A percentile compares a stretch with the other conserved stretches of the same genome.
phyloP scores from a whole-genome alignment of 129 eudicot species.

The Arctium lappa region DNA sequence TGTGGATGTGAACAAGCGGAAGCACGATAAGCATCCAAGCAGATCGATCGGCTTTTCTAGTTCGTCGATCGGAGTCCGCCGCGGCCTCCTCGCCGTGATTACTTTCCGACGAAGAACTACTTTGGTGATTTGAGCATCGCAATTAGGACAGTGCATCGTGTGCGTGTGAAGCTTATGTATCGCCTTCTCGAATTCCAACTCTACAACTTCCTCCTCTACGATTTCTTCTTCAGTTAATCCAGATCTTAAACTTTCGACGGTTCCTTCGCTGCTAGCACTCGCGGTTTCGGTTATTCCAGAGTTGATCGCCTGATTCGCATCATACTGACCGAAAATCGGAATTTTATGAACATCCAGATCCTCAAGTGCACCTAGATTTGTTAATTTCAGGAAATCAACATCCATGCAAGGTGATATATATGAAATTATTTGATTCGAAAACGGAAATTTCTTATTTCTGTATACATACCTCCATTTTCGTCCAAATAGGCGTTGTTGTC shows the following conservation, averaged over 20 bases:
- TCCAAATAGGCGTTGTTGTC: constrained; percentile 32
- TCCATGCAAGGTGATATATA: constrained; percentile 32
- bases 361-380: constrained; percentile 23
- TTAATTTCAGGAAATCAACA: background rate
- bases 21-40: constrained; percentile 64
- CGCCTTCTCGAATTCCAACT: constrained; percentile 59
- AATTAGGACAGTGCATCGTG: constrained; percentile 56
- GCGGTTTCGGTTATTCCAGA: background rate
- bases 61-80: background rate
- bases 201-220: constrained; percentile 53
- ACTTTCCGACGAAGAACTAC: constrained; percentile 56
- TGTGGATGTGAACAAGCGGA: constrained; percentile 46
- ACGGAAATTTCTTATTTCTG: background rate
- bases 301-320: constrained; percentile 1
- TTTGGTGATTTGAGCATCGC: constrained; percentile 44
- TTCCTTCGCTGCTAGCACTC: constrained; percentile 13
- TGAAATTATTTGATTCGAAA: background rate
- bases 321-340: background rate
- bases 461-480: constrained; percentile 27
- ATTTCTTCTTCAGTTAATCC: constrained; percentile 29
- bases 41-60: constrained; percentile 17
- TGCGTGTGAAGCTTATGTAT: constrained; percentile 42
- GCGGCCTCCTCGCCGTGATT: background rate
- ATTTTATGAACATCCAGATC: constrained; percentile 27
- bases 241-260: background rate